Evolutionary conservation across 2,329 filamentous ascomycete species (phyloP).

Genomic region (Stemphylium beticola): DNA sequence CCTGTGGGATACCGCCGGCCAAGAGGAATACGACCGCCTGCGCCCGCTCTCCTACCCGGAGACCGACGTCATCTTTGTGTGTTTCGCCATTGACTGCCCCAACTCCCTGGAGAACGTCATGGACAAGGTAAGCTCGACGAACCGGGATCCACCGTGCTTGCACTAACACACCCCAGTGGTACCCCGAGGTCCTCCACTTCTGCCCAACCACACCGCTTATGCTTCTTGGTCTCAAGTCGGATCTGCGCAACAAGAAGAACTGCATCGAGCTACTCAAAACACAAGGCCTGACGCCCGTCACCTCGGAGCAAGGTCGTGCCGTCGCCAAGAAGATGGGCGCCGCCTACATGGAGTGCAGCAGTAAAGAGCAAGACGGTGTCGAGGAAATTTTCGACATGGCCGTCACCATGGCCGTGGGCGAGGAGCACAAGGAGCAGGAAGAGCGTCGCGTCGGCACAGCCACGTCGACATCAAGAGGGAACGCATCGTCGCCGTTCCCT

Average conservation of each 20-base stretch:
- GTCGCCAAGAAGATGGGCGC: slow-evolving; percentile 95
- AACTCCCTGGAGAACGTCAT: slow-evolving; percentile 98
- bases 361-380: slow-evolving; percentile 94
- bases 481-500: slow-evolving; percentile 30
- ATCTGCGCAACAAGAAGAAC: slow-evolving; percentile 91
- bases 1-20: slow-evolving; percentile 97
- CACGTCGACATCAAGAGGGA: slow-evolving; percentile 21
- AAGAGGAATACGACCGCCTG: slow-evolving; percentile 97
- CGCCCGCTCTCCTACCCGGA: slow-evolving; percentile 96
- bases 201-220: slow-evolving; percentile 96
- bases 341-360: slow-evolving; percentile 97
- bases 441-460: slow-evolving; percentile 19
- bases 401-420: slow-evolving; percentile 86
- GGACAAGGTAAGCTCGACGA: slow-evolving; percentile 77
- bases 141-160: neutral
- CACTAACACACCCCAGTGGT: slow-evolving; percentile 74
- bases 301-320: slow-evolving; percentile 82
- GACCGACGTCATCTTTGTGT: slow-evolving; percentile 97
- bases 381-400: slow-evolving; percentile 95
- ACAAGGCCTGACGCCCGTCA: slow-evolving; percentile 94
- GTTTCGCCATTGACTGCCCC: slow-evolving; percentile 98
- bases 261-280: slow-evolving; percentile 99
- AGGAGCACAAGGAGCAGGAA: slow-evolving; percentile 56
- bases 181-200: slow-evolving; percentile 98
- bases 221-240: slow-evolving; percentile 94